A percentile compares a stretch with the other conserved stretches of the same genome.
These are phyloP conservation scores for Scalesia atractyloides DNA, from an alignment of 129 eudicot species.

Conservation along the genomic window DNA sequence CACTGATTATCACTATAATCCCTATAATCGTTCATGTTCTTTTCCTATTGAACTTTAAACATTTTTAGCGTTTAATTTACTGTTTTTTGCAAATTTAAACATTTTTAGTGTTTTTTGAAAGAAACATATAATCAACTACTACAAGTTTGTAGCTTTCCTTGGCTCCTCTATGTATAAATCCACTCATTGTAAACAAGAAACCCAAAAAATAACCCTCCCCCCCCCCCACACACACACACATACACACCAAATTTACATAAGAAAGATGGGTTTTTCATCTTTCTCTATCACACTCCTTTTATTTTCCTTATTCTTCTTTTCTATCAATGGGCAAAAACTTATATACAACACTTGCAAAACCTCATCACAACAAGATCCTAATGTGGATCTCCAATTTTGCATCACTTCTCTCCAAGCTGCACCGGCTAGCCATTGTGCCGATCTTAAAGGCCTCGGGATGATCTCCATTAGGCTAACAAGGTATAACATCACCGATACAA, in stretches of 20 bases:
- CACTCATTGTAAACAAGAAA: conserved; percentile 27
- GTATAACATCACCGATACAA: conserved; percentile 43
- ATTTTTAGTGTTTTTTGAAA: not conserved
- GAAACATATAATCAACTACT: not conserved
- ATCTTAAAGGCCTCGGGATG: conserved; percentile 39
- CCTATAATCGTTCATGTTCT: too few relatives aligned
- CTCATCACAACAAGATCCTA: conserved; percentile 43
- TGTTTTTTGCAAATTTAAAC: too few relatives aligned
- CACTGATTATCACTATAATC: too few relatives aligned
- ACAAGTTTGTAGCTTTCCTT: conserved; percentile 13
- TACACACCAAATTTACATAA: not conserved
- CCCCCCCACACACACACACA: too few relatives aligned
- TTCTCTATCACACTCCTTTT: conserved; percentile 18
- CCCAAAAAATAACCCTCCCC: not conserved
- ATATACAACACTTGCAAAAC: conserved; percentile 44
- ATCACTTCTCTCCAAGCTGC: conserved; percentile 47
- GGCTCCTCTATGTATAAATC: conserved; percentile 23
- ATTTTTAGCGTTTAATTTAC: too few relatives aligned
- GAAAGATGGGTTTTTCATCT: conserved; percentile 24
- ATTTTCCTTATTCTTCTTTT: conserved; percentile 8
- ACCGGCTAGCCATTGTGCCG: conserved; percentile 45
- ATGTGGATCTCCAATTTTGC: conserved; percentile 41
- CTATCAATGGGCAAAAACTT: conserved; percentile 33
- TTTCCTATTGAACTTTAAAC: too few relatives aligned
- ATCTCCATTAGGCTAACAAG: conserved; percentile 37